These are phyloP conservation scores for Tylopilus sp. DNA, from an alignment of 1,284 basidiomycete species.

Conservation along the genomic window DNA sequence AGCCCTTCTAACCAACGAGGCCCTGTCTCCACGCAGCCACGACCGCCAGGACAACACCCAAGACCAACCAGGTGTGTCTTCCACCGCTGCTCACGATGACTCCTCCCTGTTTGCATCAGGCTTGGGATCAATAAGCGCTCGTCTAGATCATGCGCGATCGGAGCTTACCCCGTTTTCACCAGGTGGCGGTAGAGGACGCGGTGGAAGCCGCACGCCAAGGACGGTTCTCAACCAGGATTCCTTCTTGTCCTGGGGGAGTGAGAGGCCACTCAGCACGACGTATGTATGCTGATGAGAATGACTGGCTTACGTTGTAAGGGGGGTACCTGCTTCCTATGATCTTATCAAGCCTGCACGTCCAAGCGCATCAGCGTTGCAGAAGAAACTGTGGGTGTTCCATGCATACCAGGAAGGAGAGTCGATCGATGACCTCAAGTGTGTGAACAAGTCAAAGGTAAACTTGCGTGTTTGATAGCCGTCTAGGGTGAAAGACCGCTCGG, in stretches of 20 bases:
- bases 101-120: constrained; percentile 5
- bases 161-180: constrained; percentile 15
- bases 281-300: not conserved
- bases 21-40: constrained; percentile 2
- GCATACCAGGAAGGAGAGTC: constrained; percentile 63
- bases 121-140: constrained; percentile 16
- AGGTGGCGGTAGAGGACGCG: constrained; percentile 17
- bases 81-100: not conserved
- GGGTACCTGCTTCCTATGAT: constrained; percentile 59
- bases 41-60: constrained; percentile 10
- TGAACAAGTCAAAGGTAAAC: constrained; percentile 65
- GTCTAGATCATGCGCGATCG: not conserved
- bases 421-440: constrained; percentile 57
- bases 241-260: constrained; percentile 22
- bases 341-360: constrained; percentile 48
- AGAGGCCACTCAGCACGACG: not conserved
- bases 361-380: not conserved
- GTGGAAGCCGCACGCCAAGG: constrained; percentile 21
- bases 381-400: not conserved
- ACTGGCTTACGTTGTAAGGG: constrained; percentile 53
- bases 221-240: constrained; percentile 16
- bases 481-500: constrained; percentile 22
- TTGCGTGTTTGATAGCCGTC: constrained; percentile 65
- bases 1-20: constrained; percentile 1
- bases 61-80: constrained; percentile 1